Conservation (phyloP, 345 rosid genomes). For the Murraya koenigii region DNA sequence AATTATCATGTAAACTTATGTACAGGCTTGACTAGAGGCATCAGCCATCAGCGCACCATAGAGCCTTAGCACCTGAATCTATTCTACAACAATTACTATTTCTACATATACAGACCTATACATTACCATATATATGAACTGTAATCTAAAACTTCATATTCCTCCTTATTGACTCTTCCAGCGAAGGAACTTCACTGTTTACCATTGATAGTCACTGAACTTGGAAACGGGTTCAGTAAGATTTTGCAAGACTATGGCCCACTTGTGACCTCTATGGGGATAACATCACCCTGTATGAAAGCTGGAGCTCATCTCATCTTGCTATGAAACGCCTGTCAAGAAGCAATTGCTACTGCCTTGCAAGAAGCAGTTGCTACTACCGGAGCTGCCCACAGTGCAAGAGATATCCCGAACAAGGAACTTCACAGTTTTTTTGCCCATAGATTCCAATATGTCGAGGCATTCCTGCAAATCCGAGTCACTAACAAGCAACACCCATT, state of each 20-base stretch:
- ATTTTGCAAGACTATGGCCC: background rate
- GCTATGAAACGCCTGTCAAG: conserved; percentile 33
- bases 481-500: conserved; percentile 76
- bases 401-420: conserved; percentile 60
- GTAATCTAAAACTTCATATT: background rate
- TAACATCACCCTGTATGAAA: background rate
- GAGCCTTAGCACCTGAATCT: background rate
- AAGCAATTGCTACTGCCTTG: conserved; percentile 51
- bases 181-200: background rate
- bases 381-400: conserved; percentile 54
- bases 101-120: conserved; percentile 24
- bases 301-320: background rate
- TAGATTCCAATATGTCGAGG: conserved; percentile 59
- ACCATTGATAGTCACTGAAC: background rate
- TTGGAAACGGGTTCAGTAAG: background rate
- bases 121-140: background rate
- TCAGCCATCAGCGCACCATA: background rate
- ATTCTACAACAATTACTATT: conserved; percentile 10
- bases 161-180: background rate
- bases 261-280: background rate
- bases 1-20: background rate
- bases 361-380: conserved; percentile 33
- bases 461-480: conserved; percentile 88
- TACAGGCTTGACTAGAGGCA: conserved; percentile 8
- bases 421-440: conserved; percentile 58